Percentiles rank a stretch among this genome's conserved stretches.
Evolutionary conservation across 495 filamentous ascomycete species (phyloP).

Genomic region (Aspergillus egyptiacus): DNA sequence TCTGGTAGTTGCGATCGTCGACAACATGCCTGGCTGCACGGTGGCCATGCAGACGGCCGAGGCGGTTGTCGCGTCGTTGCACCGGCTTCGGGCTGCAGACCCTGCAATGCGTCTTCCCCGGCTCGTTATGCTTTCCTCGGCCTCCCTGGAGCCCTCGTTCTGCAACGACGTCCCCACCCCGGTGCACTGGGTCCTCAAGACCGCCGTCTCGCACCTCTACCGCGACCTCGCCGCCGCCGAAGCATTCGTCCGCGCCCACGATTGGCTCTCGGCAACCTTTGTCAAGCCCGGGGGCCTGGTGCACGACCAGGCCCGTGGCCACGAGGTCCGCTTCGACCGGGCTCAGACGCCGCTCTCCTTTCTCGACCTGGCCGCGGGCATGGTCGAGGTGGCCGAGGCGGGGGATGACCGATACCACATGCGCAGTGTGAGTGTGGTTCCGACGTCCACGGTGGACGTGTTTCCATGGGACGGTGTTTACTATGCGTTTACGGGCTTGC

Average conservation of each 20-base stretch:
- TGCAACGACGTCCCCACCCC: background rate
- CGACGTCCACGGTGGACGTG: background rate
- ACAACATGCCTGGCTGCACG: background rate
- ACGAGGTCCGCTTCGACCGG: background rate
- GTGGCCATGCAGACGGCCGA: background rate
- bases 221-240: background rate
- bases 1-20: conserved; percentile 2
- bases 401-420: background rate
- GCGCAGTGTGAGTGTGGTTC: background rate
- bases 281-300: background rate
- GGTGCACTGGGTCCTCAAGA: background rate
- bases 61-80: background rate
- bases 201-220: background rate
- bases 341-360: background rate
- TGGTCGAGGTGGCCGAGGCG: background rate
- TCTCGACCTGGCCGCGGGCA: background rate
- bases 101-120: background rate
- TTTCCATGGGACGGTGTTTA: background rate
- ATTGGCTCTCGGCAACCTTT: background rate
- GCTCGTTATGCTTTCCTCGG: background rate
- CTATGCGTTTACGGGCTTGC: background rate
- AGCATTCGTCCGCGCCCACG: background rate
- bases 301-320: background rate
- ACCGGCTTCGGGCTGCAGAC: background rate
- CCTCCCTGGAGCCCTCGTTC: background rate